phyloP scores from a whole-genome alignment of 805 yeast species.

The Suhomyces prunicola region DNA sequence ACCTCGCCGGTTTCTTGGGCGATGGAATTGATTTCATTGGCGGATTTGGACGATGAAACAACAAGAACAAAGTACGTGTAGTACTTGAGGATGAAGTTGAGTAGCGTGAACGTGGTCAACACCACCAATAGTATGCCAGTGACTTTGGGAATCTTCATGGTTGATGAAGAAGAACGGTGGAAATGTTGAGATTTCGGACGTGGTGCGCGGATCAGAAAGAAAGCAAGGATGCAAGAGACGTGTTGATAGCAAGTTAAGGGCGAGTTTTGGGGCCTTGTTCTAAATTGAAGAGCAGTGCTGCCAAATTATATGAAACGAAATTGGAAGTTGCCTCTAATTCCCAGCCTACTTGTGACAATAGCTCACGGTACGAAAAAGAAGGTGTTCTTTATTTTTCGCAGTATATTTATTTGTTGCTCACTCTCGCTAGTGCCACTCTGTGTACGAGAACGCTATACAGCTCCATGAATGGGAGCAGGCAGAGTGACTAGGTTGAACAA shows the following conservation, averaged over 20 bases:
- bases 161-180: constrained; percentile 1
- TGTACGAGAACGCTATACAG: neutral
- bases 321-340: no score
- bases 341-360: no score
- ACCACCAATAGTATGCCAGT: constrained; percentile 34
- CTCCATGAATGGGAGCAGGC: neutral
- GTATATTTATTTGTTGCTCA: neutral
- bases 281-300: no score
- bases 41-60: constrained; percentile 26
- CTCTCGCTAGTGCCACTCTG: neutral
- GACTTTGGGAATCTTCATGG: constrained; percentile 33
- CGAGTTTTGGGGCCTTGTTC: neutral
- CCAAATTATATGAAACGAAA: no score
- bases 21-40: constrained; percentile 19
- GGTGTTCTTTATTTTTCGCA: neutral
- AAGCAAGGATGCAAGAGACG: neutral
- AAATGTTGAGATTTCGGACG: neutral
- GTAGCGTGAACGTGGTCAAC: constrained; percentile 27
- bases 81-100: constrained; percentile 34
- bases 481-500: no score
- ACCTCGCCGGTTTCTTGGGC: constrained; percentile 34
- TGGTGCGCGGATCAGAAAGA: neutral
- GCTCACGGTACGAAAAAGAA: no score
- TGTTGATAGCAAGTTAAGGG: neutral
- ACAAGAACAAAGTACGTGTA: constrained; percentile 36